phyloP scores from a whole-genome alignment of 768 basidiomycete genomes.

The Brasilioporus rufonigricans region DNA sequence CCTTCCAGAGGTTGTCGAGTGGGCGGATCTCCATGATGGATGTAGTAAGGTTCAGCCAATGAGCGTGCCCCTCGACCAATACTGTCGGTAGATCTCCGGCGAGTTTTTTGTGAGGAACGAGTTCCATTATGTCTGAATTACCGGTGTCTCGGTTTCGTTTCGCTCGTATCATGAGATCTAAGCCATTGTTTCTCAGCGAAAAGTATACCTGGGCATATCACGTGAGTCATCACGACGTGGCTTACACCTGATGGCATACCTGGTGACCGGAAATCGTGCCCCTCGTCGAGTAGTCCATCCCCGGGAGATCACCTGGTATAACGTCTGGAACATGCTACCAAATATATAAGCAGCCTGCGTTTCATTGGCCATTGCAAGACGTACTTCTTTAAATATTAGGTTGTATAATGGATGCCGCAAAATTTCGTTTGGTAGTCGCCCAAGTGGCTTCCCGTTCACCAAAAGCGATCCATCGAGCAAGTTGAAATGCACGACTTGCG shows the following conservation, averaged over 20 bases:
- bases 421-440: conserved; percentile 37
- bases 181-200: neutral
- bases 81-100: conserved; percentile 24
- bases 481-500: conserved; percentile 39
- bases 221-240: neutral
- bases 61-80: conserved; percentile 22
- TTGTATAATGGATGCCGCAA: conserved; percentile 16
- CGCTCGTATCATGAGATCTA: conserved; percentile 14
- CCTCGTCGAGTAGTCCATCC: conserved; percentile 24
- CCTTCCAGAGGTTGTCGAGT: conserved; percentile 23
- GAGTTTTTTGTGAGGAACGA: conserved; percentile 25
- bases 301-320: conserved; percentile 18
- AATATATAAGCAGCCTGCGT: neutral
- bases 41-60: conserved; percentile 32
- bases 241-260: neutral
- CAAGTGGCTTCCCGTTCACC: conserved; percentile 26
- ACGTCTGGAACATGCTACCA: conserved; percentile 11
- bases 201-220: neutral
- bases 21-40: conserved; percentile 29
- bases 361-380: neutral
- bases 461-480: conserved; percentile 31
- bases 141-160: neutral
- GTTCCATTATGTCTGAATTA: conserved; percentile 10
- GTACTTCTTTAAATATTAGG: conserved; percentile 36
- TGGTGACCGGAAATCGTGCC: conserved; percentile 17